Conservation (phyloP, 345 rosid genomes). For the Corchorus olitorius region DNA sequence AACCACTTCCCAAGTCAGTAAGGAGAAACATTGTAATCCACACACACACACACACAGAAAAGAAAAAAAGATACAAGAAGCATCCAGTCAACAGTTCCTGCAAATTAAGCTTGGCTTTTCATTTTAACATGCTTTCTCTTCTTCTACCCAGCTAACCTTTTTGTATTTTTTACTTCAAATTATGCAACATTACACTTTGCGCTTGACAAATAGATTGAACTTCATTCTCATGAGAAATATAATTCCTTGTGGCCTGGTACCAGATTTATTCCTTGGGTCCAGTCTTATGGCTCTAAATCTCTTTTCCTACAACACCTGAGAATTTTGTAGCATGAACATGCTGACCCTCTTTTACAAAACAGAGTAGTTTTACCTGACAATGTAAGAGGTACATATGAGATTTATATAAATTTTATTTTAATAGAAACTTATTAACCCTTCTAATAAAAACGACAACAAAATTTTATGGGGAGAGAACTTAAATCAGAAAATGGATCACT, state of each 20-base stretch:
- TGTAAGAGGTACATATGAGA: not conserved
- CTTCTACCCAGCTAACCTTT: not conserved
- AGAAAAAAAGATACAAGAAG: not conserved
- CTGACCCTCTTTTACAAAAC: not conserved
- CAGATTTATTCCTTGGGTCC: not conserved
- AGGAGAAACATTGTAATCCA: too few relatives aligned
- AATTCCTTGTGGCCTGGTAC: not conserved
- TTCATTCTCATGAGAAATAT: not conserved
- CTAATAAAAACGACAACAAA: not conserved
- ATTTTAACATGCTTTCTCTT: constrained; percentile 6
- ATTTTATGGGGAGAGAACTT: not conserved
- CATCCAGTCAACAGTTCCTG: not conserved
- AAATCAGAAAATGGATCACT: not conserved
- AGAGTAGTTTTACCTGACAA: not conserved
- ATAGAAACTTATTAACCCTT: not conserved
- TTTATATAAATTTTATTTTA: not conserved
- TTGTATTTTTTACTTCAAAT: not conserved
- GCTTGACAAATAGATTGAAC: not conserved
- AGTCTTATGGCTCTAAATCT: not conserved
- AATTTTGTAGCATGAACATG: not conserved
- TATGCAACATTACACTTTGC: not conserved
- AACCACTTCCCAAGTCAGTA: too few relatives aligned
- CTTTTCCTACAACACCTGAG: constrained; percentile 9
- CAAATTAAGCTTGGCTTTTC: not conserved
- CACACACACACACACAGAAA: too few relatives aligned